A percentile compares a stretch with the other conserved stretches of the same genome.
Conservation (phyloP, 2,329 filamentous ascomycete species). For the Alternaria atra region DNA sequence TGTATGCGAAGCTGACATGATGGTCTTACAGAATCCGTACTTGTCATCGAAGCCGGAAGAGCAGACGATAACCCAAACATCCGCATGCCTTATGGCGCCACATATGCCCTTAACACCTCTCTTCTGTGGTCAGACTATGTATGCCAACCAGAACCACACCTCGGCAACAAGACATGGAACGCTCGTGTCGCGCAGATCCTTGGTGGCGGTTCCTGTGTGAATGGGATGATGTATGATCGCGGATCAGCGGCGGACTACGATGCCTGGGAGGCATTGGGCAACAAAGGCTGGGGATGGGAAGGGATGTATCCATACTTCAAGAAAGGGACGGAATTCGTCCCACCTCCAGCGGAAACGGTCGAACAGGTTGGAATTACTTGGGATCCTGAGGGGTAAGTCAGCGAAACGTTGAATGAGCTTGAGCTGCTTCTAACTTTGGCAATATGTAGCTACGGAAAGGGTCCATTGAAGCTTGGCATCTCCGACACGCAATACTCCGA, state of each 20-base stretch:
- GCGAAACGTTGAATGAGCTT: not conserved
- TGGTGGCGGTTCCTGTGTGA: slow-evolving; percentile 38
- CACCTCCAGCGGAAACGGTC: slow-evolving; percentile 24
- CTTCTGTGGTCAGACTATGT: slow-evolving; percentile 29
- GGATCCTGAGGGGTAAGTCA: slow-evolving; percentile 31
- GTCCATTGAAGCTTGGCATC: slow-evolving; percentile 39
- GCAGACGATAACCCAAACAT: slow-evolving; percentile 35
- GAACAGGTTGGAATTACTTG: slow-evolving; percentile 35
- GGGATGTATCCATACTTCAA: slow-evolving; percentile 49
- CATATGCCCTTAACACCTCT: slow-evolving; percentile 30
- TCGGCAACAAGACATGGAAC: slow-evolving; percentile 27
- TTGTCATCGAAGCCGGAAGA: slow-evolving; percentile 40
- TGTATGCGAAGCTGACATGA: not conserved
- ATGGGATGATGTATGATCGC: slow-evolving; percentile 52
- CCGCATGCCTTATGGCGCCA: slow-evolving; percentile 35
- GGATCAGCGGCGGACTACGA: slow-evolving; percentile 55
- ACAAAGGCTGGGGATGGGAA: slow-evolving; percentile 67
- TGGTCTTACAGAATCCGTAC: slow-evolving; percentile 29
- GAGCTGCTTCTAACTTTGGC: not conserved
- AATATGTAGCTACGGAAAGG: slow-evolving; percentile 32
- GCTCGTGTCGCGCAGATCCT: slow-evolving; percentile 31
- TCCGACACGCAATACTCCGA: slow-evolving; percentile 42
- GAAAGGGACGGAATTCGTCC: slow-evolving; percentile 38
- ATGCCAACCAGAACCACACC: slow-evolving; percentile 30
- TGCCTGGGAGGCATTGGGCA: slow-evolving; percentile 67